phyloP scores from a whole-genome alignment of 1,284 basidiomycete genomes.

The Inonotus obliquus region DNA sequence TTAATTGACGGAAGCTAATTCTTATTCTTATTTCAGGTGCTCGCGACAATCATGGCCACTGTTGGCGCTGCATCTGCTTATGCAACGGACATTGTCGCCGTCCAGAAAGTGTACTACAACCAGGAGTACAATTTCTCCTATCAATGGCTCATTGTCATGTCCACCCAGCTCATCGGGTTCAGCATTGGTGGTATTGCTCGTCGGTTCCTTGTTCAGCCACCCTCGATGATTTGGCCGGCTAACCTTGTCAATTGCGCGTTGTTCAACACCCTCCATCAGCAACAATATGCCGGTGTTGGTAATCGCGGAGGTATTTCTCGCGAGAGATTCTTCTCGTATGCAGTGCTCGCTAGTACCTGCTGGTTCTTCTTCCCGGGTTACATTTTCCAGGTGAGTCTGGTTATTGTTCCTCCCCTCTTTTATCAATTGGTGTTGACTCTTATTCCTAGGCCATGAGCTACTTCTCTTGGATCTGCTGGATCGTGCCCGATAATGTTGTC shows the following conservation, averaged over 20 bases:
- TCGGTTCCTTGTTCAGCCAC: conserved; percentile 36
- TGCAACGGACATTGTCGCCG: conserved; percentile 69
- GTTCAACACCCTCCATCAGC: conserved; percentile 54
- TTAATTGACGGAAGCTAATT: conserved; percentile 6
- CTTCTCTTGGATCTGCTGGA: conserved; percentile 42
- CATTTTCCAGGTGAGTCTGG: conserved; percentile 38
- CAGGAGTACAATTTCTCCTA: conserved; percentile 64
- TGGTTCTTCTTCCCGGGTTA: conserved; percentile 75
- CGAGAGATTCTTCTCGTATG: conserved; percentile 43
- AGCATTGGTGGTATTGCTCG: conserved; percentile 35
- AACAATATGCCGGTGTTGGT: conserved; percentile 43
- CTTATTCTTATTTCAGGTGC: conserved; percentile 5
- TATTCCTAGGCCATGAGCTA: conserved; percentile 30
- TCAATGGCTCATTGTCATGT: conserved; percentile 42
- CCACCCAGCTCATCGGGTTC: conserved; percentile 36
- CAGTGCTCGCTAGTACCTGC: conserved; percentile 23
- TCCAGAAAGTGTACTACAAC: conserved; percentile 68
- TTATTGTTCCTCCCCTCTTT: background rate
- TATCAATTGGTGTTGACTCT: background rate
- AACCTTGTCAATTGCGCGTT: conserved; percentile 49
- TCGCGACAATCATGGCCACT: conserved; percentile 31
- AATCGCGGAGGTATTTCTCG: conserved; percentile 41
- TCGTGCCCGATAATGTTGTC: conserved; percentile 29
- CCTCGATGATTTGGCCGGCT: conserved; percentile 45
- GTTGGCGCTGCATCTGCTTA: conserved; percentile 30